phyloP scores from a whole-genome alignment of 352 stramenopile genomes.

The Globisporangium echinulatum region DNA sequence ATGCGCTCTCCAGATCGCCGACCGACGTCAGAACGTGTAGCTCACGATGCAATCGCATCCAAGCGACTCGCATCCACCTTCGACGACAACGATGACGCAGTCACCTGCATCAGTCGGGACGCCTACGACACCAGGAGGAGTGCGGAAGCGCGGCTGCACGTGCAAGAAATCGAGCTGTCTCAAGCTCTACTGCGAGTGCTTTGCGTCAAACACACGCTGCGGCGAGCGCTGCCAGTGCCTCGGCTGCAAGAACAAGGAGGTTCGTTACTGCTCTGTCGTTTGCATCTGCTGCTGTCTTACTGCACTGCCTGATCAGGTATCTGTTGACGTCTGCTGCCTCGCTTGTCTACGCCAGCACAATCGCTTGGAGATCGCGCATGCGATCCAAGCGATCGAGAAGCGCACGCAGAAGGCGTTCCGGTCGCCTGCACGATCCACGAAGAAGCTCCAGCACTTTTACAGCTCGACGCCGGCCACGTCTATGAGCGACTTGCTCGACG shows the following conservation, averaged over 20 bases:
- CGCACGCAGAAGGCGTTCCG: constrained; percentile 41
- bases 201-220: constrained; percentile 46
- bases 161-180: constrained; percentile 96
- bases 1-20: too few species aligned
- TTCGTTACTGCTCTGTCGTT: constrained; percentile 2
- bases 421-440: constrained; percentile 20
- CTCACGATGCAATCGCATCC: too few species aligned
- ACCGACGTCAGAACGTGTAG: too few species aligned
- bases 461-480: neutral
- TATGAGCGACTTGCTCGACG: too few species aligned
- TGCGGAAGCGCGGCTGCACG: constrained; percentile 78
- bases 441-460: constrained; percentile 18
- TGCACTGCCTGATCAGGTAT: too few species aligned
- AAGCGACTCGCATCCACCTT: neutral
- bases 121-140: neutral
- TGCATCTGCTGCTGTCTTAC: too few species aligned
- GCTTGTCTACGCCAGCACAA: constrained; percentile 24
- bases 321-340: neutral
- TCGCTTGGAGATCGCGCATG: constrained; percentile 43
- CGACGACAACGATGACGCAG: too few species aligned
- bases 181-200: constrained; percentile 91
- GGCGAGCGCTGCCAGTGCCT: constrained; percentile 65
- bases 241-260: constrained; percentile 65
- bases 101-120: neutral
- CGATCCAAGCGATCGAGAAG: constrained; percentile 48